Base-by-base conservation (phyloP, 306 rosid genomes). In the Quercus bicolor region DNA sequence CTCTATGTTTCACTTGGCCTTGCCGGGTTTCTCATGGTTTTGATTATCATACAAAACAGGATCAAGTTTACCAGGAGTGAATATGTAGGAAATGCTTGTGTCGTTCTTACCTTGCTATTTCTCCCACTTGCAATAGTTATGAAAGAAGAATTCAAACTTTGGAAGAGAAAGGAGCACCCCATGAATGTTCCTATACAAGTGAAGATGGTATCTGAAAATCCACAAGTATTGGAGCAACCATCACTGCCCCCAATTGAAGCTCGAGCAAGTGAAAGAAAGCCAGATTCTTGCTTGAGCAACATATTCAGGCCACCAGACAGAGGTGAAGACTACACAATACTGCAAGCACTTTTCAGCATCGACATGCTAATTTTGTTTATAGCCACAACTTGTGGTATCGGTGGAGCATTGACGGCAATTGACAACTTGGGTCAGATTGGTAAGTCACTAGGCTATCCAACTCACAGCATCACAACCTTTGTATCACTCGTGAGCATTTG, bases 361-460 rank as follows among this genome's bases (percentile, higher is more conserved):
- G 97, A 91, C 86, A 89, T 91, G 94, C 13, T 72, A n/a, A 77
- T 88, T 59, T 74, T 91, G 55, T 88, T 91, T 80, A 5, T 71
- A 1, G 81, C 87, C 2, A 64, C 87, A 24, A 75, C 76, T 1
- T 86, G 87, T 51, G 90, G 91, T 8, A 57, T 86, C 4, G 92
- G 94, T 0, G 93, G 93, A 24, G 87, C 93, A 2, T 43, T 91
- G 23, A 88, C 94, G 0, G 92, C 89, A 5, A 87, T 91, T 12
- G 93, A 91, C 85, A 91, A 91, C 61, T 43, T 91, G 48, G 97
- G 93, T n/a, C 97, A 91, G 70, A 91, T 91, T 9, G 97, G 92
- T 3, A 71, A 65, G 24, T 88, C 97, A 3, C 59, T 83, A 11
- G 88, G 92, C 15, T 91, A 91, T 79, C 88, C 90, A 6, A 55